Percentiles rank a stretch among this genome's conserved stretches.
These are phyloP conservation scores for Barbarea vulgaris DNA, from an alignment of 345 rosid species.

Conservation along the genomic window DNA sequence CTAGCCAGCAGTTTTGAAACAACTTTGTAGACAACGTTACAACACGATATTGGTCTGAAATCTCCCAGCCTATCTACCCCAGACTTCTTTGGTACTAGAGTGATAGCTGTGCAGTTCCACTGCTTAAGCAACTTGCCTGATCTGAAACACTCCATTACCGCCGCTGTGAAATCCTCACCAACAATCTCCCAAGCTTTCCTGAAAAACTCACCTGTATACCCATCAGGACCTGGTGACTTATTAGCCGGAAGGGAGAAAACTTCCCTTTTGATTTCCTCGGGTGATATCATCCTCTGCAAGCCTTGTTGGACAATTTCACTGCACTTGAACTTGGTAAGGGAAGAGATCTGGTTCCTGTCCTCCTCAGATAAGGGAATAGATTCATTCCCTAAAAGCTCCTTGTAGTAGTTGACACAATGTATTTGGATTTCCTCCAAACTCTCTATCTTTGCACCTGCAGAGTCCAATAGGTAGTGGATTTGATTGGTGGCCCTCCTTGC, in stretches of 20 bases:
- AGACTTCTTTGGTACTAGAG: not conserved
- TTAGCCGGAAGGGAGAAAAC: not conserved
- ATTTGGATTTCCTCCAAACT: not conserved
- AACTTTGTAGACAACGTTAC: not conserved
- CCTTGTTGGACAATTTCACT: rapidly evolving
- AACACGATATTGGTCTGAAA: not conserved
- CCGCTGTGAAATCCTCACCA: not conserved
- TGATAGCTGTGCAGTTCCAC: not conserved
- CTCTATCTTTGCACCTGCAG: rapidly evolving
- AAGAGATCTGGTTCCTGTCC: no score
- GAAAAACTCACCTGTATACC: not conserved
- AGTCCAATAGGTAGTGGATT: not conserved
- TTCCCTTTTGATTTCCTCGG: not conserved
- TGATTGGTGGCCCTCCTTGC: not conserved
- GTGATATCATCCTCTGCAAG: not conserved
- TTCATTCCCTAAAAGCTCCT: no score
- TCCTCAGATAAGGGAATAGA: no score
- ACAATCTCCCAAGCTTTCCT: not conserved
- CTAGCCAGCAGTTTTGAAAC: not conserved
- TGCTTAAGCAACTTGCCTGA: not conserved
- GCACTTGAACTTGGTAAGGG: not conserved
- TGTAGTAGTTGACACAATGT: not conserved
- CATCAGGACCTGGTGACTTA: not conserved
- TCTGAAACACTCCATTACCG: not conserved
- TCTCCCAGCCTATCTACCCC: not conserved